Base-by-base conservation (phyloP, 2,329 filamentous ascomycete species). In the Bisporella sp. region DNA sequence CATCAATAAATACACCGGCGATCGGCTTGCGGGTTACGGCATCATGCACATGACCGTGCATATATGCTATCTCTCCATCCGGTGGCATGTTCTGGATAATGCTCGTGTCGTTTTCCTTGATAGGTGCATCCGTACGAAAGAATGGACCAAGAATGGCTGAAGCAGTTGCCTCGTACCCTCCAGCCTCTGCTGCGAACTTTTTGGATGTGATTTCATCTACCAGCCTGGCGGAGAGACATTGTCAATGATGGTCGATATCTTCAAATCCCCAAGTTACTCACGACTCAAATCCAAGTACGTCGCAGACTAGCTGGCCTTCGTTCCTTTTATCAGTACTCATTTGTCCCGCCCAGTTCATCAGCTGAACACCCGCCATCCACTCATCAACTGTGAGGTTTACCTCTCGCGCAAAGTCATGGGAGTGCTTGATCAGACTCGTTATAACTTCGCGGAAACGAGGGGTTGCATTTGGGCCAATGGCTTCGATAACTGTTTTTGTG, bases 81-180 rank as follows among this genome's bases (percentile, higher is more conserved):
- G 69, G 68, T 0, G 6, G 7, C 6, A 78, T 75, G 45, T 80
- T 73, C 0, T 68, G 59, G 5, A 76, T 70, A 39, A 84, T 82
- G 31, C 70, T 76, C 37, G 72, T 70, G 31, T 79, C 81, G 62
- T 81, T 82, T 32, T 73, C 61, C 48, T 75, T 70, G 35, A 69
- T 64, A 1, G 80, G 79, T 0, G 79, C 77, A 57, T 84, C 74
- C 47, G 76, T 70, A 6, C 80, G 71, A 71, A 79, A 85, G 67
- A 85, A 85, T 1, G 82, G 82, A 1, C 82, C 82, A 0, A 85
- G 71, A 53, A 85, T 83, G 21, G 81, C 79, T 30, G 77, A 79
- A 11, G 58, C 56, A 5, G 64, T 66, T 11, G 62, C 55, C 73
- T 77, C 58, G 78, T 82, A 21, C 72, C 49, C 65, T 5, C 58